Conservation (phyloP, 2,329 filamentous ascomycete species). For the Botrytis deweyae region DNA sequence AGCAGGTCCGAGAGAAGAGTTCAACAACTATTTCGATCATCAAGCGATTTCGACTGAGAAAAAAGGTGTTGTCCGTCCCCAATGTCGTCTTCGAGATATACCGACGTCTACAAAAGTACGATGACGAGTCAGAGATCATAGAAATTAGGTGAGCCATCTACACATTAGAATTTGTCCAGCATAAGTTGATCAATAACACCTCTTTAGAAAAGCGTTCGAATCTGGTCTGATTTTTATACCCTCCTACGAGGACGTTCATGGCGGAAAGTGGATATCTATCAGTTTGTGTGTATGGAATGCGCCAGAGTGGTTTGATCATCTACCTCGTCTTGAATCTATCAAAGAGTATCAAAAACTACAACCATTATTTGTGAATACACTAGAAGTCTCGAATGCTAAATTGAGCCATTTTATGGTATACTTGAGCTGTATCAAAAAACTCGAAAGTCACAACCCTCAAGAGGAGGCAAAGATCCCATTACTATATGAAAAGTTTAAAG, state of each 20-base stretch:
- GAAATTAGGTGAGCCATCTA: background rate
- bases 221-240: background rate
- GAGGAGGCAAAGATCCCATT: background rate
- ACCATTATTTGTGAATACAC: background rate
- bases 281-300: background rate
- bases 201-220: background rate
- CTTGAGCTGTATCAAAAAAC: no score
- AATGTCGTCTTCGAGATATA: background rate
- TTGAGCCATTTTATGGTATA: no score
- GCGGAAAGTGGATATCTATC: no score
- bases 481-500: background rate
- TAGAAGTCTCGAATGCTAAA: background rate
- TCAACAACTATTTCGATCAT: no score
- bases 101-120: accelerated
- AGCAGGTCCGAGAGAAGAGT: background rate
- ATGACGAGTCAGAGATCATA: background rate
- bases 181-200: background rate
- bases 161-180: accelerated
- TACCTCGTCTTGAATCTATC: background rate
- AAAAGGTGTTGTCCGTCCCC: no score
- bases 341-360: background rate
- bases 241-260: no score
- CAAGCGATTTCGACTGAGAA: no score
- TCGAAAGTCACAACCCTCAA: no score
- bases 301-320: background rate